Evolutionary conservation across 768 basidiomycete genomes (phyloP), one percentile per base, ranked within the genome.

Genomic region (Termitomyces heimii): DNA sequence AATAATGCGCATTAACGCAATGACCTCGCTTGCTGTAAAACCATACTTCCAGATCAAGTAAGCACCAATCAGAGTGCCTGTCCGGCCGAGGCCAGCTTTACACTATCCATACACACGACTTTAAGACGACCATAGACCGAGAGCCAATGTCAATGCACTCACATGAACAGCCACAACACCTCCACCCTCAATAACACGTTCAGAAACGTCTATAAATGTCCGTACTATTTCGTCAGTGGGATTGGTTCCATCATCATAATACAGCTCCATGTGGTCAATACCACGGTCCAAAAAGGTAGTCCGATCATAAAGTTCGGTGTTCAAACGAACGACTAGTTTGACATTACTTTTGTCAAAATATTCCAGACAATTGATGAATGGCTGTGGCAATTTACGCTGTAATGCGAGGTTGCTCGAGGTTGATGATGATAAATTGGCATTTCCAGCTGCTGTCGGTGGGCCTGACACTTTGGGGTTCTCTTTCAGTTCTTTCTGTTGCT

Each of bases 1-100:
- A 55, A 97, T 86, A 63, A 99, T 92, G 20, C 97, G 88, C 97
- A 98, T 98, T 72, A 95, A 98, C 0, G 89, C 97, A 56, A 98
- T 98, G 5, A 89, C 97, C 73, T 98, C 93, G 51, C 86, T 83
- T 1, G 96, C 96, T 18, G 94, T 93, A 69, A 99, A 99, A 22
- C 92, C 92, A 65, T 98, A 96, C 72, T 98, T 98, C 91, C 97
- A 99, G 60, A 97, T 92, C 55, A 99, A 81, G 77, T 98, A 98
- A 9, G 96, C 97, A 35, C 97, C 97, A 60, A 99, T 96, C 58
- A 99, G 78, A 4, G 94, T 96, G 4, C 97, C 97, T 6, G 97
- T 98, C 55, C 97, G 81, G 24, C 97, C 97, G 12, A 99, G 80
- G 42, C 97, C 97, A 49, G 97, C 97, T 78, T 96, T 96, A 70